Percentiles rank a stretch among this genome's conserved stretches.
Conservation (phyloP, 2,329 filamentous ascomycete species). For the Paecilomyces dactylethromorphus region DNA sequence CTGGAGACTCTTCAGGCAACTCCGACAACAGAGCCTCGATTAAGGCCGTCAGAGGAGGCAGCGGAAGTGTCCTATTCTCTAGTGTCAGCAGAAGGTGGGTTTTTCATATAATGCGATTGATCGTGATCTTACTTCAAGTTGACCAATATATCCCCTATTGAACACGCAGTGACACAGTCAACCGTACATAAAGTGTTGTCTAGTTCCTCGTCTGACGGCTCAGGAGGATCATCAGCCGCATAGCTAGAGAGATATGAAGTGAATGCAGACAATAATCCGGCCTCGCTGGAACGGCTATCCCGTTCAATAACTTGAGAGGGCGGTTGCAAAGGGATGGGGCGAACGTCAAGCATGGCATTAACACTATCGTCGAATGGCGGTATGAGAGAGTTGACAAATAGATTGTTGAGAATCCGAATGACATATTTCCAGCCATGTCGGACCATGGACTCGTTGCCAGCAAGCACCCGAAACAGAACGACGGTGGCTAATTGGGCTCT, state of each 20-base stretch:
- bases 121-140: constrained; percentile 64
- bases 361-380: constrained; percentile 67
- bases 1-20: constrained; percentile 78
- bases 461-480: constrained; percentile 88
- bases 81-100: constrained; percentile 7
- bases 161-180: constrained; percentile 87
- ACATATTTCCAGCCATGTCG: constrained; percentile 57
- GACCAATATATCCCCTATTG: constrained; percentile 71
- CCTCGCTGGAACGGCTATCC: constrained; percentile 68
- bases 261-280: constrained; percentile 85
- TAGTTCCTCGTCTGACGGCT: constrained; percentile 93
- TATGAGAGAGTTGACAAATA: constrained; percentile 92
- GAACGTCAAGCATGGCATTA: constrained; percentile 62
- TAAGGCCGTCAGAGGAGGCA: constrained; percentile 53
- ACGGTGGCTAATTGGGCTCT: constrained; percentile 89
- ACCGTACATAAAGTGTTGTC: constrained; percentile 93
- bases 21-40: constrained; percentile 71
- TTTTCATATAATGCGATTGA: constrained; percentile 1
- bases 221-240: constrained; percentile 92
- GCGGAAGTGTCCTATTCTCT: constrained; percentile 51
- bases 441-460: constrained; percentile 73
- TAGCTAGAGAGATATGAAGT: constrained; percentile 98
- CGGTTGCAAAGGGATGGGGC: constrained; percentile 79
- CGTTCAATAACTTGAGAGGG: constrained; percentile 91
- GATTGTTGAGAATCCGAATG: constrained; percentile 85